Base-by-base conservation (phyloP, 108 stramenopile species). In the Cyclotella distinguenda region DNA sequence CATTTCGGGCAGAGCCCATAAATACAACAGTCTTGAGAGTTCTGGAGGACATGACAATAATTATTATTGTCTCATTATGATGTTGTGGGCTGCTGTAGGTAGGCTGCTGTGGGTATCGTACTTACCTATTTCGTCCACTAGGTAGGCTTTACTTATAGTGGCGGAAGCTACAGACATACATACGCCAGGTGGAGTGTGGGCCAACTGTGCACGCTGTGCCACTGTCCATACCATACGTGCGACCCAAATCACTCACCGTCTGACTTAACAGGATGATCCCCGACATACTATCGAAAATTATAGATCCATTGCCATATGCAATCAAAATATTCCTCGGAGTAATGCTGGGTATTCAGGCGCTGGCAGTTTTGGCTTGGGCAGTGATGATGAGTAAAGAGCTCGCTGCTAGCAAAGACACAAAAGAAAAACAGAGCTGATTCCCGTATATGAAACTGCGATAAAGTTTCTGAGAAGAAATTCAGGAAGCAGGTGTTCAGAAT, bases 11-110 rank as follows among this genome's bases (percentile, higher is more conserved):
- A n/a, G 72, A 75, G 5, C 86, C 86, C 63, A 87, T 68, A 77
- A 87, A 87, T 27, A 87, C 60, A 30, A 87, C 82, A 4, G 86
- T 87, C 47, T 85, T 87, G 36, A 87, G 62, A 31, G 62, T 58
- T 25, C 39, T 66, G 57, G 66, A 35, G 53, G 66, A 45, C 69
- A 70, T 76, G 33, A n/a, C n/a, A n/a, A n/a, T n/a, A n/a, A n/a
- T n/a, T n/a, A n/a, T n/a, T n/a, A n/a, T n/a, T n/a, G n/a, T n/a
- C n/a, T n/a, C n/a, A n/a, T n/a, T n/a, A n/a, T n/a, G n/a, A n/a
- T n/a, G n/a, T n/a, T n/a, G n/a, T n/a, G n/a, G n/a, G n/a, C n/a
- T n/a, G n/a, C n/a, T n/a, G n/a, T n/a, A n/a, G n/a, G n/a, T n/a
- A n/a, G n/a, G n/a, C n/a, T n/a, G n/a, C n/a, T n/a, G n/a, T n/a